Evolutionary conservation across 108 stramenopile species (phyloP).

Genomic region (Nitzschia inconspicua): DNA sequence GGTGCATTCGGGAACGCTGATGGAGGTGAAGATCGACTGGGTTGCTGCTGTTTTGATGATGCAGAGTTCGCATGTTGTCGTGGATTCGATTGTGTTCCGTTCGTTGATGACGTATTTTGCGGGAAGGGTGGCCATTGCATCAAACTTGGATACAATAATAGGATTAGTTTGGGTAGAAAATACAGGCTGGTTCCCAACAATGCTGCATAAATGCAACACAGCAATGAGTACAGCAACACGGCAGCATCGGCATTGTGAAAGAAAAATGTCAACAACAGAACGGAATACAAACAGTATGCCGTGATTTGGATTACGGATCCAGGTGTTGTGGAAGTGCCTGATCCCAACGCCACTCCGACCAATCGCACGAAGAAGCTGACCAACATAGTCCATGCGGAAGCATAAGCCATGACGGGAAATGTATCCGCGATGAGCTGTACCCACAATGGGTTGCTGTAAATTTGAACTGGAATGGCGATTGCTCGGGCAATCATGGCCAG

Average conservation of each 20-base stretch:
- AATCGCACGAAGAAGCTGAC: slow-evolving; percentile 57
- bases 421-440: slow-evolving; percentile 46
- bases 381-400: slow-evolving; percentile 47
- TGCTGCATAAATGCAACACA: slow-evolving; percentile 49
- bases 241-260: slow-evolving; percentile 31
- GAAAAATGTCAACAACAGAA: slow-evolving; percentile 22
- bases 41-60: not conserved
- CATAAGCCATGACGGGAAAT: slow-evolving; percentile 52
- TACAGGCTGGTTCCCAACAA: slow-evolving; percentile 41
- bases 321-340: slow-evolving; percentile 10
- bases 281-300: slow-evolving; percentile 33
- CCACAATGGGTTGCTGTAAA: slow-evolving; percentile 34
- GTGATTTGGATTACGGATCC: slow-evolving; percentile 22
- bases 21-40: not conserved
- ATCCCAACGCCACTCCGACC: slow-evolving; percentile 43
- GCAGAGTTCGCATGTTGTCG: not conserved
- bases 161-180: slow-evolving; percentile 33
- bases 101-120: not conserved
- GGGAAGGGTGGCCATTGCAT: not conserved
- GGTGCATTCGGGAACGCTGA: not conserved
- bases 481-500: slow-evolving; percentile 30
- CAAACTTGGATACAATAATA: slow-evolving; percentile 30
- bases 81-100: not conserved
- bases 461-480: slow-evolving; percentile 40
- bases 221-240: slow-evolving; percentile 38